Conservation (phyloP, 1,284 basidiomycete genomes). For the Bondarzewia mesenterica region DNA sequence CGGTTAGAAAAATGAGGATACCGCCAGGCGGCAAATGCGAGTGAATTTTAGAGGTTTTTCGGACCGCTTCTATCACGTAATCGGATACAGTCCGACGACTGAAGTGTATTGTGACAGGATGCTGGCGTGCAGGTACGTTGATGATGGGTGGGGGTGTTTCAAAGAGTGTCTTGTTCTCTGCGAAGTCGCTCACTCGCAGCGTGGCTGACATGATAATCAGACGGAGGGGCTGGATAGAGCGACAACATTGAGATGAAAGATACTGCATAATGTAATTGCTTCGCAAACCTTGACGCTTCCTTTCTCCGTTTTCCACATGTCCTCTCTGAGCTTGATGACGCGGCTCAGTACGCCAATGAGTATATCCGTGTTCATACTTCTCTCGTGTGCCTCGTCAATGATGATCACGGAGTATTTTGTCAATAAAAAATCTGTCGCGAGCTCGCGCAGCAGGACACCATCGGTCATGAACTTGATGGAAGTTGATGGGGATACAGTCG, state of each 20-base stretch:
- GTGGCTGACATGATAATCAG: conserved; percentile 99
- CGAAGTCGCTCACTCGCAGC: conserved; percentile 89
- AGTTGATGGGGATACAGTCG: conserved; percentile 83
- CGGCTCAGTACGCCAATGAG: conserved; percentile 93
- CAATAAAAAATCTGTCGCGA: conserved; percentile 86
- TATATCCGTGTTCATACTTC: conserved; percentile 98
- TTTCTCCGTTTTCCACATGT: conserved; percentile 76
- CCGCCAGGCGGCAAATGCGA: conserved; percentile 64
- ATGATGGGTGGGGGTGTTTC: conserved; percentile 81
- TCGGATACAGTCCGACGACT: conserved; percentile 79
- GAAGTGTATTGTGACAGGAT: conserved; percentile 95
- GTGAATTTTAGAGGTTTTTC: conserved; percentile 82
- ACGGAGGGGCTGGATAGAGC: conserved; percentile 61
- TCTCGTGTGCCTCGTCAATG: conserved; percentile 96
- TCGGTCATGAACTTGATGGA: conserved; percentile 99
- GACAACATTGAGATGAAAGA: not conserved
- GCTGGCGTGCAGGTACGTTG: conserved; percentile 84
- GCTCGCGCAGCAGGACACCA: conserved; percentile 90
- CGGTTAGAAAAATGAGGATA: conserved; percentile 70
- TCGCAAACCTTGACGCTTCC: conserved; percentile 50
- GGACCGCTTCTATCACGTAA: conserved; percentile 87
- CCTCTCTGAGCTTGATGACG: conserved; percentile 82
- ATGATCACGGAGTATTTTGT: conserved; percentile 91
- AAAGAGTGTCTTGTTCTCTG: conserved; percentile 83
- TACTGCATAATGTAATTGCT: not conserved